Evolutionary conservation across 2,329 filamentous ascomycete genomes (phyloP), one percentile per base, ranked within the genome.

Genomic region (Ceratocystiopsis minuta): DNA sequence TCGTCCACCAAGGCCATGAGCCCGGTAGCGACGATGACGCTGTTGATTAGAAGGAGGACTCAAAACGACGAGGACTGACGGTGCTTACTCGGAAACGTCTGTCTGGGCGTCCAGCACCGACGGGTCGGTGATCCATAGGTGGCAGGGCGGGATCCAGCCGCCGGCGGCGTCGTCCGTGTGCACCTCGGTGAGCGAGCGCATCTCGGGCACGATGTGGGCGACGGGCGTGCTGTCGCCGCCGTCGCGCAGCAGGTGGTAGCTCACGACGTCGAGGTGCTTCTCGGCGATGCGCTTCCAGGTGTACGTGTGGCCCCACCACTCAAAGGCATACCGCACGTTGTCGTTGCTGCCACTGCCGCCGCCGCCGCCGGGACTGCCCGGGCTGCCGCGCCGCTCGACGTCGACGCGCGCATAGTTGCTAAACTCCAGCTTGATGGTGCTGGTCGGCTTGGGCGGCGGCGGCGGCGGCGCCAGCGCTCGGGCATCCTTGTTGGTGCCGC

Each of bases 341-440:
- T 40, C 20, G 34, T 16, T 13, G 36, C 15, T 16, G 18, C 31
- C n/a, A 36, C 36, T 17, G 40, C 24, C 18, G 34, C 31, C 10
- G 17, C 32, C 20, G 36, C 15, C 3, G 28, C 11, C 14, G 37
- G 24, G 33, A 12, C 32, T 33, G 32, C 32, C 32, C 6, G 12
- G 12, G 32, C 32, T 15, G 2, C 2, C 4, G 13, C 4, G 5
- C 36, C 83, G 75, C 50, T 72, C 76, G 40, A 98, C 63, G 49
- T 94, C 82, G 35, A 96, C 76, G 52, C 90, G 85, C 2, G 88
- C 88, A 57, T 98, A 98, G 63, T 96, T 98, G 50, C 85, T 92
- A 57, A 95, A 98, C 57, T 96, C 88, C 32, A 98, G 71, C 60
- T 86, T 83, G 57, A 88, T 81, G 33, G 72, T 79, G 57, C 93